Evolutionary conservation across 2,329 filamentous ascomycete genomes (phyloP), one percentile per base, ranked within the genome.

Genomic region (Beauveria pseudobassiana): DNA sequence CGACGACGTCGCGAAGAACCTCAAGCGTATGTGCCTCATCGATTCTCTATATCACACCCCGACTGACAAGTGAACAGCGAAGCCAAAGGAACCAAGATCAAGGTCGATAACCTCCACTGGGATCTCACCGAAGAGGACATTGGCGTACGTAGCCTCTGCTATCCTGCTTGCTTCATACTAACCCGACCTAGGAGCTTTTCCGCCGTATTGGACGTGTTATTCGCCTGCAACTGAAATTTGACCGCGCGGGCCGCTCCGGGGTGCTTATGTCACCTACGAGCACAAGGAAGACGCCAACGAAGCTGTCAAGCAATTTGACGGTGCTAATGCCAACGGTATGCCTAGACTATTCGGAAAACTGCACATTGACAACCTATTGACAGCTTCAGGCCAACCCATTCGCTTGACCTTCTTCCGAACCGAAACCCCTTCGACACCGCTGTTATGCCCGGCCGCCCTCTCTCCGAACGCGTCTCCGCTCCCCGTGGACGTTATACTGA

Each of bases 81-180:
- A 42, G 71, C 77, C 34, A 76, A 77, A 62, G 86, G 87, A 67
- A 80, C 87, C 51, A 93, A 91, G 75, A 75, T 97, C 66, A 87
- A 88, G 66, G 88, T 96, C 64, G 91, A 96, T 64, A 96, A 96
- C 72, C 78, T 97, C 62, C 93, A 97, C 74, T 97, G 96, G 74
- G 93, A 97, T 64, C 82, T 97, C 65, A 93, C 89, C 14, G 86
- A 93, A 73, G 87, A 88, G 43, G 93, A 96, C 71, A 81, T 96
- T 59, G 83, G 89, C 69, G 91, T 96, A 77, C 62, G 75, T 10
- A 38, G 42, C 18, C 20, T 43, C 28, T 10, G 14, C 24, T 51
- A 6, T 22, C 16, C 20, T 12, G 8, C 8, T 3, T 12, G 3
- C n/a, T 16, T 12, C 14, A 7, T 46, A 18, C 26, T 61, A 48